Conservation (phyloP, 1,139 yeast genomes). For the Starmera stellimalicola region DNA sequence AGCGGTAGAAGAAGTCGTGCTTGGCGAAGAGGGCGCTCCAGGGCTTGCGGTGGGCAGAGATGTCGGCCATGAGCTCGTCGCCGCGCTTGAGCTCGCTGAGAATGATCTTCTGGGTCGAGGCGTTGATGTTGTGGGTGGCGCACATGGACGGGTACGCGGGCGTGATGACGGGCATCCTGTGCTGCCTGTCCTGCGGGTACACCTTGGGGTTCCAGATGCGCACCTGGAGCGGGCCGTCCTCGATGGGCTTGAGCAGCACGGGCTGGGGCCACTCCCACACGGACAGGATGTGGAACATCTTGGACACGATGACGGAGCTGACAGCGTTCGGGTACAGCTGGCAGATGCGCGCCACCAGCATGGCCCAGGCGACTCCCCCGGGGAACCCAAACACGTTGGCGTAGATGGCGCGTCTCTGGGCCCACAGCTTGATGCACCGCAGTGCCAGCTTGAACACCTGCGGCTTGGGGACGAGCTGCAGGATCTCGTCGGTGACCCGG, state of each 20-base stretch:
- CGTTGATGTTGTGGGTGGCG: slow-evolving; percentile 92
- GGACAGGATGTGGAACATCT: slow-evolving; percentile 76
- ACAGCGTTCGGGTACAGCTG: slow-evolving; percentile 95
- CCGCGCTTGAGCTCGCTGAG: slow-evolving; percentile 72
- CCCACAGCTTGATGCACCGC: slow-evolving; percentile 93
- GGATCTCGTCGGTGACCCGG: slow-evolving; percentile 91
- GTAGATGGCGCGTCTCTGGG: slow-evolving; percentile 87
- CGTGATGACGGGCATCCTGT: slow-evolving; percentile 97
- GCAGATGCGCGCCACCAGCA: slow-evolving; percentile 94
- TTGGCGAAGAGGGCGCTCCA: slow-evolving; percentile 74
- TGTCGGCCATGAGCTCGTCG: slow-evolving; percentile 57
- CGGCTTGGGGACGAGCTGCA: slow-evolving; percentile 83
- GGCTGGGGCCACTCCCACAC: slow-evolving; percentile 99
- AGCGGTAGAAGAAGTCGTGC: slow-evolving; percentile 73
- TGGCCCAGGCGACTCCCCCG: slow-evolving; percentile 99
- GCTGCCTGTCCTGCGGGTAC: slow-evolving; percentile 80
- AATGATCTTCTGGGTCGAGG: slow-evolving; percentile 77
- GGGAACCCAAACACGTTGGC: slow-evolving; percentile 96
- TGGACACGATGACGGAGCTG: slow-evolving; percentile 79
- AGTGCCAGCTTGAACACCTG: slow-evolving; percentile 89
- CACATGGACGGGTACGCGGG: slow-evolving; percentile 99
- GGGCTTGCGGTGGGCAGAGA: slow-evolving; percentile 46
- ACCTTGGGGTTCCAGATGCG: slow-evolving; percentile 95
- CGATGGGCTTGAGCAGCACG: slow-evolving; percentile 80
- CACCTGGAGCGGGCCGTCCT: slow-evolving; percentile 94